Base-by-base conservation (phyloP, 345 rosid genomes). In the Murraya paniculata region DNA sequence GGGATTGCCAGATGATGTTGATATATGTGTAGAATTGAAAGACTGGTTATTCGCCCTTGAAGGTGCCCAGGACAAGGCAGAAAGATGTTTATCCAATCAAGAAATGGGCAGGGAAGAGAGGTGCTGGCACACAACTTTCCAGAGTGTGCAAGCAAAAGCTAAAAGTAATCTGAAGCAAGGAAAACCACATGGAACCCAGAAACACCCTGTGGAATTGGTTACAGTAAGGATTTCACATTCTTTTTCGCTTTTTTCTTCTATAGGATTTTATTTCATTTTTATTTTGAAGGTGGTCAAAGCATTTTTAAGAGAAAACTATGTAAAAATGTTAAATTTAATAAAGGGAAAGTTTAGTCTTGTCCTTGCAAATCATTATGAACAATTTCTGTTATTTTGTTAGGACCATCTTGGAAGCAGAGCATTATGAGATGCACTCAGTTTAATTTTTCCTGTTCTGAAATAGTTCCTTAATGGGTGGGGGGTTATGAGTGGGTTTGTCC, bases 31-130 rank as follows among this genome's bases (percentile, higher is more conserved):
- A 65, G 98, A 92, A 80, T 86, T 96, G 80, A 92, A 84, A 83
- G 94, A 96, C 83, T 96, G 99, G 99, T 81, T 96, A 78, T 96
- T 96, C 91, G 94, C 99, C 75, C 90, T 96, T 72, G 98, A 94
- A 87, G 97, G 98, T 64, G 91, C 88, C 55, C 88, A 89, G 59
- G 97, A 92, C 71, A 84, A 88, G 82, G 88, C 87, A 27, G 95
- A 92, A 78, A 84, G 85, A 78, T 82, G 91, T 84, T 83, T 84
- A 83, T 71, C 82, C 72, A 77, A 83, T 78, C 84, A 83, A 56
- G 85, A 83, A 76, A 72, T 85, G 50, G 81, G 86, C 73, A 87
- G 98, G 84, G 99, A 94, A 84, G 90, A 89, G 81, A 89, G 90
- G 85, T 94, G 93, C 71, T 96, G 98, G 98, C 99, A 96, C 86